phyloP scores from a whole-genome alignment of 2,329 filamentous ascomycete species.

The Tolypocladium ophioglossoides region DNA sequence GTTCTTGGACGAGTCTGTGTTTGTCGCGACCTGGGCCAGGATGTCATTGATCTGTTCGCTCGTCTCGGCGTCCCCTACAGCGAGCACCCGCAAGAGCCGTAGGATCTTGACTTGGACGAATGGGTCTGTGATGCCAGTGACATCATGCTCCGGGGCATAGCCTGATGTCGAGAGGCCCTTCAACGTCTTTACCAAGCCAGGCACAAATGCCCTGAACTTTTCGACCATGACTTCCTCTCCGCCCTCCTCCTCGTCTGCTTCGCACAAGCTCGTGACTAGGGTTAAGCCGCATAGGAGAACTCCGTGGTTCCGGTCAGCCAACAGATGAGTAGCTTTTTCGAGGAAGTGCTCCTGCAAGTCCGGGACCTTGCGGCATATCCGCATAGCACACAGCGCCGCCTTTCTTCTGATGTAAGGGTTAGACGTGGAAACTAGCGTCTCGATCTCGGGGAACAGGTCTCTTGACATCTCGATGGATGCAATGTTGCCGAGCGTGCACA shows the following conservation, averaged over 20 bases:
- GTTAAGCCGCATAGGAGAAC: conserved; percentile 89
- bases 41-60: conserved; percentile 99
- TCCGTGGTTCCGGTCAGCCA: conserved; percentile 91
- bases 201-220: conserved; percentile 80
- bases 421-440: conserved; percentile 78
- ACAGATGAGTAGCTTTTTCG: conserved; percentile 79
- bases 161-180: conserved; percentile 91
- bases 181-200: conserved; percentile 75
- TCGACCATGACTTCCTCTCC: conserved; percentile 86
- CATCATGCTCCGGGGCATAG: conserved; percentile 95
- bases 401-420: conserved; percentile 99
- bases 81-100: conserved; percentile 73
- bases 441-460: conserved; percentile 93
- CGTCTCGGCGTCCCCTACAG: conserved; percentile 72
- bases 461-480: conserved; percentile 97
- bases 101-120: conserved; percentile 97
- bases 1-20: conserved; percentile 96
- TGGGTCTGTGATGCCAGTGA: conserved; percentile 94
- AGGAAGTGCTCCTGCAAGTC: conserved; percentile 95
- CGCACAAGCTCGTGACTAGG: conserved; percentile 81
- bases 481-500: conserved; percentile 95
- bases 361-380: conserved; percentile 95
- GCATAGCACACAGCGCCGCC: conserved; percentile 96
- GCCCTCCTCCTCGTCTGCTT: conserved; percentile 86
- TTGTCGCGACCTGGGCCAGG: conserved; percentile 90